Conservation (phyloP, 2,329 filamentous ascomycete genomes). For the Periconia macrospinosa region DNA sequence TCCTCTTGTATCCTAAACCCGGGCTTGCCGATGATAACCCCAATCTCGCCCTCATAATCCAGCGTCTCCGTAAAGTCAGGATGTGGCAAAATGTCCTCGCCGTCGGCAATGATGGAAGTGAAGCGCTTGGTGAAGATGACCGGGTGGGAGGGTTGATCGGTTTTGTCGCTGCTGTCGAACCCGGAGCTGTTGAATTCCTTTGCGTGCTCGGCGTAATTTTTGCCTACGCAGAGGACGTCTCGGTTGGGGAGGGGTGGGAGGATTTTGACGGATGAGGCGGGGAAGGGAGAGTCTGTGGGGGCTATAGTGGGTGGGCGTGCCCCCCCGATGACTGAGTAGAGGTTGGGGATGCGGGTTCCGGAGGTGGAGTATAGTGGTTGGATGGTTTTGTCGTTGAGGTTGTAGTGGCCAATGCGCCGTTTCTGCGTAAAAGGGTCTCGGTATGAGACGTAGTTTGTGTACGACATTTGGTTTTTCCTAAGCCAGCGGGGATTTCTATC, state of each 20-base stretch:
- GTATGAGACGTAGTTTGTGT: conserved; percentile 47
- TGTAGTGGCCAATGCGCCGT: conserved; percentile 47
- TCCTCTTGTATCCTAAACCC: conserved; percentile 49
- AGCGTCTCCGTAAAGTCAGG: conserved; percentile 52
- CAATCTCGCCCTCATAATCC: conserved; percentile 62
- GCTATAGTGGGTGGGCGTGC: conserved; percentile 46
- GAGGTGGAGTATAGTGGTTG: conserved; percentile 51
- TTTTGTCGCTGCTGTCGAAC: conserved; percentile 59
- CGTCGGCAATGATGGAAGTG: conserved; percentile 56
- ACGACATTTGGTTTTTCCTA: not conserved
- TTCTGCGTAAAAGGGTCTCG: conserved; percentile 16
- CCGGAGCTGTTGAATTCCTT: conserved; percentile 60
- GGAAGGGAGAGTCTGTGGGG: conserved; percentile 32
- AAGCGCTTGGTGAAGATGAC: conserved; percentile 60
- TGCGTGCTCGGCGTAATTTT: conserved; percentile 61
- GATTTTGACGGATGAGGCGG: conserved; percentile 44
- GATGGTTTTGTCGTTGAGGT: conserved; percentile 42
- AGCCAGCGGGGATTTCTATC: too few relatives aligned
- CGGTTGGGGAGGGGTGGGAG: conserved; percentile 52
- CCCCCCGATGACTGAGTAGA: conserved; percentile 58
- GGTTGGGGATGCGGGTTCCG: conserved; percentile 49
- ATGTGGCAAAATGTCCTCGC: conserved; percentile 52
- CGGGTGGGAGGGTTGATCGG: conserved; percentile 55
- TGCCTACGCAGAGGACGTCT: conserved; percentile 59
- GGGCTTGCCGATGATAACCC: conserved; percentile 57